Evolutionary conservation across 331 rosid species (phyloP).

Genomic region (Malus hybrid): DNA sequence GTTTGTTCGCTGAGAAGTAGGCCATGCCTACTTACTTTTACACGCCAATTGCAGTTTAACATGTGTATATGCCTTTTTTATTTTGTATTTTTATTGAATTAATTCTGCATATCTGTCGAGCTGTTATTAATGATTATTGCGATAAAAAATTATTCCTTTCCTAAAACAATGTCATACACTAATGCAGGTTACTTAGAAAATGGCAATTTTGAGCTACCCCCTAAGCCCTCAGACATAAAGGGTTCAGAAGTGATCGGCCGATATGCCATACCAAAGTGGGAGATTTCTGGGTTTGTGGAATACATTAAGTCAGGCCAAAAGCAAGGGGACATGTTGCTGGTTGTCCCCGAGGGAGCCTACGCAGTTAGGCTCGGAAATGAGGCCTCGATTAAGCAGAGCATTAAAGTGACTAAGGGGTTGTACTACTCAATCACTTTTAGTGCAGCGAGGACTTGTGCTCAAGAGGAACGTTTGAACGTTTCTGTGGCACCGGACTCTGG

Average conservation of each 20-base stretch:
- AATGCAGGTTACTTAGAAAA: slow-evolving; percentile 61
- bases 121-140: neutral
- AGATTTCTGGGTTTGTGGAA: slow-evolving; percentile 76
- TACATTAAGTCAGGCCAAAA: slow-evolving; percentile 89
- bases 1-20: too few species aligned
- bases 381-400: slow-evolving; percentile 63
- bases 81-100: neutral
- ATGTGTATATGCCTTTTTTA: neutral
- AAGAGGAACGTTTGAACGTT: slow-evolving; percentile 67
- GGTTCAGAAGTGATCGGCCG: slow-evolving; percentile 64
- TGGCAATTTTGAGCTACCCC: slow-evolving; percentile 75
- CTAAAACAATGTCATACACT: neutral
- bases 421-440: slow-evolving; percentile 75
- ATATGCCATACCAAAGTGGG: slow-evolving; percentile 75
- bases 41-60: neutral
- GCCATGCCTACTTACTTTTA: neutral
- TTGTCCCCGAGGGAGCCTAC: slow-evolving; percentile 88
- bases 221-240: slow-evolving; percentile 51
- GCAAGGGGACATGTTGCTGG: slow-evolving; percentile 97
- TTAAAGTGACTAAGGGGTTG: slow-evolving; percentile 59
- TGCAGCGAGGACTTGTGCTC: slow-evolving; percentile 96
- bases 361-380: slow-evolving; percentile 91
- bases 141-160: neutral
- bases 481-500: slow-evolving; percentile 84
- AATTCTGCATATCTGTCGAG: too few species aligned